Conservation (phyloP, 768 basidiomycete genomes). For the Artomyces pyxidatus region DNA sequence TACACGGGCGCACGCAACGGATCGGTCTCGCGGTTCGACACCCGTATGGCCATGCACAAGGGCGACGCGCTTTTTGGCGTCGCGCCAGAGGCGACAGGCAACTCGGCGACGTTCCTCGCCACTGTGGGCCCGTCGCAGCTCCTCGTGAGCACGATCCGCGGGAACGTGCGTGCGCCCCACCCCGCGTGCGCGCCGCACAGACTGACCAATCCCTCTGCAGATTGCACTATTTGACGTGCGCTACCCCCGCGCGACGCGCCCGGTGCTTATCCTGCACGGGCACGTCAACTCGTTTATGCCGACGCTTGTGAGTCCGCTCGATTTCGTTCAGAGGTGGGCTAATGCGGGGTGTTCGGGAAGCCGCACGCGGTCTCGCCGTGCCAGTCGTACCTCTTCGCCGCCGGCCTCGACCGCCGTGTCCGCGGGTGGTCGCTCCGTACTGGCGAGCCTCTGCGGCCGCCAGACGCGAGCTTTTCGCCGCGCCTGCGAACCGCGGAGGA, state of each 20-base stretch:
- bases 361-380: conserved; percentile 52
- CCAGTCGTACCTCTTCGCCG: conserved; percentile 56
- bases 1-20: conserved; percentile 42
- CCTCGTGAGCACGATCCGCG: conserved; percentile 50
- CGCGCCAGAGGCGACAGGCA: too few relatives aligned
- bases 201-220: conserved; percentile 26
- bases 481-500: neutral
- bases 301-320: conserved; percentile 37
- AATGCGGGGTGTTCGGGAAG: conserved; percentile 27
- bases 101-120: conserved; percentile 50
- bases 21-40: conserved; percentile 48
- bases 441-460: conserved; percentile 33
- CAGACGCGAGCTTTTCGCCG: conserved; percentile 3
- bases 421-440: conserved; percentile 62
- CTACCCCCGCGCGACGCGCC: conserved; percentile 34
- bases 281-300: conserved; percentile 49
- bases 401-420: conserved; percentile 56
- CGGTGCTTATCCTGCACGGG: conserved; percentile 41
- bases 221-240: conserved; percentile 58
- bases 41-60: conserved; percentile 18
- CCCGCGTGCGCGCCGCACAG: neutral
- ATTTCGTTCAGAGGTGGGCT: neutral
- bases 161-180: conserved; percentile 36
- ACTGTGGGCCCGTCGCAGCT: conserved; percentile 43
- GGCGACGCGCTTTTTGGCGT: too few relatives aligned